Percentiles rank a stretch among this genome's conserved stretches.
These are phyloP conservation scores for Trichosporon sp. DNA, from an alignment of 1,284 basidiomycete species.

Conservation along the genomic window DNA sequence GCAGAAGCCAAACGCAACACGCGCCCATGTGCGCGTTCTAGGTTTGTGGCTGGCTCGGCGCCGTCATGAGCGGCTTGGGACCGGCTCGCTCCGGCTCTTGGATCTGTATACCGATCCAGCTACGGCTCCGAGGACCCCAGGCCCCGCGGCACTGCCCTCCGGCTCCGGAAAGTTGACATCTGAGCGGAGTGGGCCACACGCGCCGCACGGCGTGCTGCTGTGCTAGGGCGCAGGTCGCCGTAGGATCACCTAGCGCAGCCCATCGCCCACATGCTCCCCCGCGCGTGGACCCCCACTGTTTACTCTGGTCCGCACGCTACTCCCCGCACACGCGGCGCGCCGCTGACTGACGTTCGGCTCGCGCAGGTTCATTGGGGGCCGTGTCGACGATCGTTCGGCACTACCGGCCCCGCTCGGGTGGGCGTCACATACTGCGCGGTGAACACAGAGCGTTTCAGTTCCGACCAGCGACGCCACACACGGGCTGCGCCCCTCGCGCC, in stretches of 20 bases:
- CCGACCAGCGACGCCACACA: background rate
- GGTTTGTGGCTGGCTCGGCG: background rate
- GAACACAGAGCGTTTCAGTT: background rate
- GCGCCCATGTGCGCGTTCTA: background rate
- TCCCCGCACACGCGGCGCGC: background rate
- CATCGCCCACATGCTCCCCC: background rate
- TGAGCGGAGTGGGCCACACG: background rate
- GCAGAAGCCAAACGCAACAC: background rate
- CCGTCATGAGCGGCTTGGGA: background rate
- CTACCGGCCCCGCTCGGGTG: background rate
- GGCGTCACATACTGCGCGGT: no score
- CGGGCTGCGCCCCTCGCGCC: background rate
- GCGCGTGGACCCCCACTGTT: background rate
- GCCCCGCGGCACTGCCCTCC: background rate
- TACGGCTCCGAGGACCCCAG: background rate
- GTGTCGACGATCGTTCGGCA: background rate
- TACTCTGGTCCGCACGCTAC: background rate
- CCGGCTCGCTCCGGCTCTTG: background rate
- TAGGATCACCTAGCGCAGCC: background rate
- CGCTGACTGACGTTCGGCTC: no score
- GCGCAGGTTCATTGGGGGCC: background rate
- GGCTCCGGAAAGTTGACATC: background rate
- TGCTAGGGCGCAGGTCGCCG: background rate
- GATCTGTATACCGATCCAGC: background rate
- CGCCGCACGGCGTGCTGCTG: no score